Evolutionary conservation across 176 grass and related monocot species (phyloP), one percentile per base, ranked within the genome.

Genomic region (Carex kokanica): DNA sequence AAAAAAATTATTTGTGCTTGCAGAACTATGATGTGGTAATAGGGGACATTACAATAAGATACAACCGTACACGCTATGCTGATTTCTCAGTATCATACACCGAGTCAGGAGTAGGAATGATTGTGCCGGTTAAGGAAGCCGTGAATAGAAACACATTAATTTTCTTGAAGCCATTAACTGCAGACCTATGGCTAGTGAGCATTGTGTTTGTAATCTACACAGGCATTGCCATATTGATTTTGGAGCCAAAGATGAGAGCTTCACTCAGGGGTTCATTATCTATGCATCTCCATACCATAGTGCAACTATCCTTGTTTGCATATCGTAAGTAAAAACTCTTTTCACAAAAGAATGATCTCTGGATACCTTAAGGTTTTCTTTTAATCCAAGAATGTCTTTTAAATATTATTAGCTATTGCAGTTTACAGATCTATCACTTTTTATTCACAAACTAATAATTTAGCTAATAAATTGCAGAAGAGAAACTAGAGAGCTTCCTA

Each of bases 1-100:
- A 49, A 49, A 49, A 2, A 49, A 49, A 2, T 40, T 2, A 2
- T n/a, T 20, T 80, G 12, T n/a, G n/a, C 10, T 63, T 25, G 10
- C 84, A 92, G 90, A 57, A 18, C 10, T 92, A 84, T 1, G 87
- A 92, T 74, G 56, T 83, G 1, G 81, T 57, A 13, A 75, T 94
- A 32, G 92, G 89, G 17, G 92, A 94, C 15, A 84, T 94, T 31
- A 85, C 90, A 36, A 92, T 94, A 23, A 88, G 78, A 15, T 88
- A 82, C 29, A 86, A 88, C 47, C 78, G 92, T 74, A 82, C 77
- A 14, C 36, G 5, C 0, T 81, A 85, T 3, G 84, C 64, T 5
- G 93, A 94, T 56, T 90, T 92, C 84, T 88, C 90, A 1, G 27
- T 88, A 9, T 81, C 90, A 11, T 94, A 88, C 68, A 87, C 74